Base-by-base conservation (phyloP, 768 basidiomycete genomes). In the Naganishia kalamii region DNA sequence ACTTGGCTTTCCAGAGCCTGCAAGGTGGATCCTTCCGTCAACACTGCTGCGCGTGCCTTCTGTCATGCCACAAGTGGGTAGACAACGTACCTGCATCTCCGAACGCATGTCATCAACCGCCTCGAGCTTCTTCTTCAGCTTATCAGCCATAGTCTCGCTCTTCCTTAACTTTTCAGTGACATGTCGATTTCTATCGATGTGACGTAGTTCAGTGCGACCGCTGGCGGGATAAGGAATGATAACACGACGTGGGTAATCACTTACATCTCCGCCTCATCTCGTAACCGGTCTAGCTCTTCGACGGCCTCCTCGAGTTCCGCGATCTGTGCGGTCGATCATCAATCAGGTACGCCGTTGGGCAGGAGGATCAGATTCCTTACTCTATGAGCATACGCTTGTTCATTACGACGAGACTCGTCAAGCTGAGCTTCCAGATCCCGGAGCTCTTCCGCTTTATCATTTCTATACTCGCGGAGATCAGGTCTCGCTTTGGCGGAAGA, bases 41-140 rank as follows among this genome's bases (percentile, higher is more conserved):
- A n/a, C n/a, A n/a, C n/a, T n/a, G n/a, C n/a, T n/a, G n/a, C n/a
- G n/a, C n/a, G n/a, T n/a, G n/a, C n/a, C n/a, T n/a, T 11, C 7
- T 13, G 17, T 35, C n/a, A 32, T 32, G 10, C 25, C 29, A 32
- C 32, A 32, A 4, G 13, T 52, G 51, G 33, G 13, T 8, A 32
- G 3, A 19, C 23, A 5, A 57, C 21, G 21, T 41, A 57, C 54
- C 37, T 32, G 35, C 21, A 57, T 40, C 50, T 76, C 74, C 43
- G 80, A 65, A 29, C 73, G 71, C 27, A 75, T 70, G 69, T 94
- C 90, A 15, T 89, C 91, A 4, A 88, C 86, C 75, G 97, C 96
- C 72, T 97, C 94, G 0, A 98, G 83, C 79, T 98, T 99, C 83
- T 90, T 93, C 81, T 93, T 94, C 79, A 97, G 93, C 78, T 98